Base-by-base conservation (phyloP, 2,329 filamentous ascomycete genomes). In the Aureobasidium uvarum region DNA sequence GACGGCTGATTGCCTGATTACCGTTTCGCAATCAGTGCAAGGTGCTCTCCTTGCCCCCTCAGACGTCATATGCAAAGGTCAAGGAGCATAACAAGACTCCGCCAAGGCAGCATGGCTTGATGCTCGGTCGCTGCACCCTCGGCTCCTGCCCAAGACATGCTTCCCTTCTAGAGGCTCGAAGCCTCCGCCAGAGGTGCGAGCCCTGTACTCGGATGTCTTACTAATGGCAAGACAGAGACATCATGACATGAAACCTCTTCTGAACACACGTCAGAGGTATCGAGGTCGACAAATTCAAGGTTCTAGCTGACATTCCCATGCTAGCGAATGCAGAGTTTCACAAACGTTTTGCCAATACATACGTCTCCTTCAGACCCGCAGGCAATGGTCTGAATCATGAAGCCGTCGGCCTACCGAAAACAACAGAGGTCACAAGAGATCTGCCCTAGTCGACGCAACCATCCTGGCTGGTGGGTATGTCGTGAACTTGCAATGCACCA, bases 311-410 rank as follows among this genome's bases (percentile, higher is more conserved):
- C 60, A 63, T 63, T 52, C 28, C 36, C 41, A 39, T 60, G 56
- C 58, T 62, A 63, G 60, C n/a, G 60, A 54, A 52, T 43, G 60
- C 60, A 54, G 48, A 63, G 60, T 63, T 63, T 63, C 60, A 63
- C 46, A 63, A 63, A 63, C 60, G 60, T 63, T 63, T 63, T 63
- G 46, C 60, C 60, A 63, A 63, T 52, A 54, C 58, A 60, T 51
- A 33, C 60, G 25, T 63, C 60, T 50, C 33, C 58, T 62, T 31
- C 45, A 45, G 31, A 62, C 41, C 58, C 58, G 41, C 25, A 38
- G 31, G 56, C 43, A 48, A 41, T 58, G 23, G 23, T 43, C 56
- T 36, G 59, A 63, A 14, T 54, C 36, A 63, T 63, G 60, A 51
- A 52, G 60, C 60, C 60, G 48, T 31, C 48, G 60, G 60, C 48